Evolutionary conservation across 2,329 filamentous ascomycete species (phyloP).

Genomic region (Neophaeococcomyces aloes): DNA sequence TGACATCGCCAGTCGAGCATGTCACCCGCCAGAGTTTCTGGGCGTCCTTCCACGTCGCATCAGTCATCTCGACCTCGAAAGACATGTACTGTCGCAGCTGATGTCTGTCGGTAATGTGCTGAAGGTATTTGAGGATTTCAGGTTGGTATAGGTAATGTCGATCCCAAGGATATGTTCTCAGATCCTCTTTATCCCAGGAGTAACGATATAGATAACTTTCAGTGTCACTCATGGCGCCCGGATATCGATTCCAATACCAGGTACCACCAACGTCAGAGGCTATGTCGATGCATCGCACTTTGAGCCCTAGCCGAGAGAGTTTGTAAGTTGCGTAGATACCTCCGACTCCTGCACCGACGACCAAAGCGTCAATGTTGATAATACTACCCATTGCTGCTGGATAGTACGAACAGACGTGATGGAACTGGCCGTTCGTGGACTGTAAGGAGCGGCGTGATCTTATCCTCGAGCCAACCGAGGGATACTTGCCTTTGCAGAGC

Average conservation of each 20-base stretch:
- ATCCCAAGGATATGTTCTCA: slow-evolving; percentile 22
- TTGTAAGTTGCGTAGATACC: slow-evolving; percentile 41
- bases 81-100: slow-evolving; percentile 30
- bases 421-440: no score
- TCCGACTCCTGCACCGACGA: slow-evolving; percentile 25
- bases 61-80: slow-evolving; percentile 31
- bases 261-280: slow-evolving; percentile 33
- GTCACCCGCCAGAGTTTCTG: slow-evolving; percentile 16
- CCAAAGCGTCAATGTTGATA: slow-evolving; percentile 22
- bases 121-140: slow-evolving; percentile 28
- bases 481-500: no score
- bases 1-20: slow-evolving; percentile 20
- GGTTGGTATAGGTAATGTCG: slow-evolving; percentile 28
- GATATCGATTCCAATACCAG: slow-evolving; percentile 30
- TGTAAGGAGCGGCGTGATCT: no score
- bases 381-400: no score
- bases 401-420: no score
- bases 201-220: slow-evolving; percentile 14
- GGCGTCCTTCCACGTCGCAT: slow-evolving; percentile 16
- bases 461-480: no score
- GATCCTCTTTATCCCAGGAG: slow-evolving; percentile 9
- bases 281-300: slow-evolving; percentile 44
- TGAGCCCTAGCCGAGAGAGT: slow-evolving; percentile 38
- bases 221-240: slow-evolving; percentile 27
- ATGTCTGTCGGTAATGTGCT: slow-evolving; percentile 26